These are phyloP conservation scores for Dalbergia cochinchinensis DNA, from an alignment of 306 rosid genomes.

Conservation along the genomic window DNA sequence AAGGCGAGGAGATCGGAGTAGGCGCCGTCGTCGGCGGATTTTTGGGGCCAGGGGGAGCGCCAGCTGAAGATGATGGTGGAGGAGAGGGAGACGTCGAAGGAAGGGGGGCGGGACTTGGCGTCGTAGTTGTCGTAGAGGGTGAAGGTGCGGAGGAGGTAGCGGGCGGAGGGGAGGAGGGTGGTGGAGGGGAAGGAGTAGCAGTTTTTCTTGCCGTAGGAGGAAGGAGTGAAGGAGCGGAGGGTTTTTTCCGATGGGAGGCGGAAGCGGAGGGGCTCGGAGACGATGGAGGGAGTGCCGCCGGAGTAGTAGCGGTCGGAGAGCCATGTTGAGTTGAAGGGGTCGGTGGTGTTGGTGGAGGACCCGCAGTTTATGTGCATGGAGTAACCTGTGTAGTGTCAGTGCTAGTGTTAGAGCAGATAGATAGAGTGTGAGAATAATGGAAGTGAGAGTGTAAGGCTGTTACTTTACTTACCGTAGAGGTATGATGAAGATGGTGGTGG, in stretches of 20 bases:
- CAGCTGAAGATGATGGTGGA: slow-evolving; percentile 83
- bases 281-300: slow-evolving; percentile 67
- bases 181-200: slow-evolving; percentile 75
- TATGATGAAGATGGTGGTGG: slow-evolving; percentile 39
- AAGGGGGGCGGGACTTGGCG: slow-evolving; percentile 81
- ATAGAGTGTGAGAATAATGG: not conserved
- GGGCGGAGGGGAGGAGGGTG: slow-evolving; percentile 57
- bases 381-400: slow-evolving; percentile 48
- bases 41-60: slow-evolving; percentile 91
- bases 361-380: slow-evolving; percentile 87
- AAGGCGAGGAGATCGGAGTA: slow-evolving; percentile 82
- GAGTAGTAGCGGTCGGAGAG: slow-evolving; percentile 82
- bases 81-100: slow-evolving; percentile 82
- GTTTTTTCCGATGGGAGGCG: slow-evolving; percentile 74
- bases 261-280: slow-evolving; percentile 88
- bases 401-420: slow-evolving; percentile 19
- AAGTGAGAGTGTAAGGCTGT: not conserved
- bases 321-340: slow-evolving; percentile 73
- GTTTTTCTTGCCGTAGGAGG: slow-evolving; percentile 84
- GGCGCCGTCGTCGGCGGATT: slow-evolving; percentile 67
- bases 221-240: slow-evolving; percentile 78
- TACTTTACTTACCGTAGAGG: slow-evolving; percentile 57
- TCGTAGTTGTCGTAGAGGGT: slow-evolving; percentile 95
- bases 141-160: slow-evolving; percentile 87
- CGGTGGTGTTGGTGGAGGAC: slow-evolving; percentile 62